Base-by-base conservation (phyloP, 2,329 filamentous ascomycete genomes). In the Ampelomyces quisqualis region DNA sequence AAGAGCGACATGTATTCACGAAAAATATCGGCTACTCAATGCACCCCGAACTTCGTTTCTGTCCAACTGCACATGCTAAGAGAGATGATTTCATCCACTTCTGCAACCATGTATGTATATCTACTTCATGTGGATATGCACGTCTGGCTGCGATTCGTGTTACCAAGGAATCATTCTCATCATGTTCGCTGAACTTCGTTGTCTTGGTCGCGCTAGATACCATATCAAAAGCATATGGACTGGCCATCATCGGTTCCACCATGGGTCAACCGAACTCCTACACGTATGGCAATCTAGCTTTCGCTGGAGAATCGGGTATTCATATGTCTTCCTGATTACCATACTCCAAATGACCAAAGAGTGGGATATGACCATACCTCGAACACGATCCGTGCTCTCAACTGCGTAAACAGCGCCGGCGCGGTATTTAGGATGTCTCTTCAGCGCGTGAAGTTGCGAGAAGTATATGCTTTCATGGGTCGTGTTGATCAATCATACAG, bases 241-340 rank as follows among this genome's bases (percentile, higher is more conserved):
- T 69, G 11, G 60, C 65, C 1, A 59, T 69, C 32, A 72, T 75
- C 27, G 65, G 68, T 9, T 71, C 70, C 9, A 74, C 71, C 1
- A 66, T 75, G 34, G 73, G 73, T 2, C 72, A 75, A 41, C 71
- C 72, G 3, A 68, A 60, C 24, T 75, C 75, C 60, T 74, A 71
- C 54, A 58, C 51, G 4, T 70, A 69, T 51, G 67, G 75, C 33
- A 47, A 67, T 20, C 62, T 75, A 9, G 67, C 69, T 5, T 39
- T 63, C 5, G 53, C 62, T 40, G 67, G 62, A 7, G 56, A 68
- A 37, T 64, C 70, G 2, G 44, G 47, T 48, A 42, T 18, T 20
- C 17, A 28, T 10, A 2, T 17, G 14, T 4, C 13, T 17, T 19
- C 22, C 18, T 11, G 13, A n/a, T 15, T 22, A 22, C n/a, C n/a